Conservation (phyloP, 2,329 filamentous ascomycete genomes). For the Nothopassalora personata region DNA sequence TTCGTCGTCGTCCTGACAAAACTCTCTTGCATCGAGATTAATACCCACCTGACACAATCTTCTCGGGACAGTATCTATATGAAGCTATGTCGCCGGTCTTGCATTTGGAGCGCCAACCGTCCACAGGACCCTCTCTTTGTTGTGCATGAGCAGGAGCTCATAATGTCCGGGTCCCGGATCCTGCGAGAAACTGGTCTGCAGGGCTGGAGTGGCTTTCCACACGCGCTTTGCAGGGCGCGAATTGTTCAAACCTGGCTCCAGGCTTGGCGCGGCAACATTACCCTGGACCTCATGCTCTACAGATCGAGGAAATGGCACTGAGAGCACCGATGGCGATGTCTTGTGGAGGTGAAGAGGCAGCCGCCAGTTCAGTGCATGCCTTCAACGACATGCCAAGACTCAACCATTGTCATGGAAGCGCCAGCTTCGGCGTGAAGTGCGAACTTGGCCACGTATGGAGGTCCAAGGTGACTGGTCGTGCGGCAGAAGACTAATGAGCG, state of each 20-base stretch:
- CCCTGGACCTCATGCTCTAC: constrained; percentile 1
- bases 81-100: not conserved
- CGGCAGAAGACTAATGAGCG: too few relatives aligned
- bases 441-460: not conserved
- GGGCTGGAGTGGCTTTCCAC: not conserved
- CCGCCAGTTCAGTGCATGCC: not conserved
- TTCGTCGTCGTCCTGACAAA: not conserved
- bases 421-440: not conserved
- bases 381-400: not conserved
- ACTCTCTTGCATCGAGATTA: not conserved
- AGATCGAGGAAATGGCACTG: not conserved
- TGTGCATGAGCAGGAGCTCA: not conserved
- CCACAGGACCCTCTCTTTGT: not conserved
- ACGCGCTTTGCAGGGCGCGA: not conserved
- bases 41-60: not conserved
- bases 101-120: not conserved
- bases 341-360: not conserved
- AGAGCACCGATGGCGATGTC: not conserved
- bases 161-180: not conserved
- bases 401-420: not conserved
- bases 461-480: not conserved
- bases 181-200: not conserved
- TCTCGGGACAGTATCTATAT: not conserved
- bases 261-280: constrained; percentile 4
- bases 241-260: not conserved